phyloP scores from a whole-genome alignment of 495 filamentous ascomycete species.

The Cryomyces minteri region DNA sequence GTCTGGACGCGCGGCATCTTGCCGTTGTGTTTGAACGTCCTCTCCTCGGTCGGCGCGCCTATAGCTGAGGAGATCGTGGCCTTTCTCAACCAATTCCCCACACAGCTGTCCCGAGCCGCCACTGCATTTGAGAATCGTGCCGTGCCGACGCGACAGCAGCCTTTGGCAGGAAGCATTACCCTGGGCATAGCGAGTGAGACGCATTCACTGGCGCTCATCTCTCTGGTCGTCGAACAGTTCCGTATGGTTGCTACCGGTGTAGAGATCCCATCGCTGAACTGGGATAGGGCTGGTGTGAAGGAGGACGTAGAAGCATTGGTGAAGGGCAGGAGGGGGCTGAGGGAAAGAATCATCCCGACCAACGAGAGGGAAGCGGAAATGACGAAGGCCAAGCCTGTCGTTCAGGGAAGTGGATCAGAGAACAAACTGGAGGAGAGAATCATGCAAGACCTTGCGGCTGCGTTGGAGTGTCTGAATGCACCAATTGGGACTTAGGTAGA shows the following conservation, averaged over 20 bases:
- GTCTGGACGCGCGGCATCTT: slow-evolving; percentile 84
- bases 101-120: slow-evolving; percentile 43
- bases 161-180: slow-evolving; percentile 33
- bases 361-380: slow-evolving; percentile 50
- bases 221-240: slow-evolving; percentile 40
- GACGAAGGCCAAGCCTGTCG: slow-evolving; percentile 20
- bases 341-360: slow-evolving; percentile 52
- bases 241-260: slow-evolving; percentile 40
- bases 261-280: slow-evolving; percentile 47
- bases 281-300: slow-evolving; percentile 47
- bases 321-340: slow-evolving; percentile 35
- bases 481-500: neutral
- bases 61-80: slow-evolving; percentile 62
- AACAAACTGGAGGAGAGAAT: slow-evolving; percentile 58
- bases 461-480: slow-evolving; percentile 25
- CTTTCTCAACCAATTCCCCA: slow-evolving; percentile 72
- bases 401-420: slow-evolving; percentile 19
- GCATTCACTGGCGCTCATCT: slow-evolving; percentile 57
- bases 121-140: slow-evolving; percentile 38
- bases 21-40: slow-evolving; percentile 76
- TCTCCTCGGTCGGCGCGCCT: slow-evolving; percentile 58
- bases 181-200: slow-evolving; percentile 55
- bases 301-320: slow-evolving; percentile 70
- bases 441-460: slow-evolving; percentile 39
- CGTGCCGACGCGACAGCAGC: slow-evolving; percentile 18